phyloP scores from a whole-genome alignment of 2,329 filamentous ascomycete genomes.

The Venturia pyrina region DNA sequence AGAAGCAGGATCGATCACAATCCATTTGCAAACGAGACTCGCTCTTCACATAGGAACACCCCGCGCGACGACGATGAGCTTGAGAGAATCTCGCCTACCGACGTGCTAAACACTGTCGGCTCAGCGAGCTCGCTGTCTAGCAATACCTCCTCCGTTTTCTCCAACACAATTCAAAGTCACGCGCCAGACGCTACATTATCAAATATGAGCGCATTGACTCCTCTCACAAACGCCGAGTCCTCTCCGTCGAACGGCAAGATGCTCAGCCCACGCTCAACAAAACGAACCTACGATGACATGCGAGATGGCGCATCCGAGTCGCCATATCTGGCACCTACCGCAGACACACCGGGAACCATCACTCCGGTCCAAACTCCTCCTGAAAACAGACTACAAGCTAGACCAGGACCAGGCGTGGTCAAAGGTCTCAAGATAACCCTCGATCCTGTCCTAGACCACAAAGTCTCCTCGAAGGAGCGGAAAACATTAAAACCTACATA shows the following conservation, averaged over 20 bases:
- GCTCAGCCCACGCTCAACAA: slow-evolving; percentile 41
- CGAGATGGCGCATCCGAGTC: slow-evolving; percentile 19
- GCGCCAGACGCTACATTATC: neutral
- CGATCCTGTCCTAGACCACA: slow-evolving; percentile 53
- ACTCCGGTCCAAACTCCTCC: slow-evolving; percentile 34
- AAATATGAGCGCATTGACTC: slow-evolving; percentile 41
- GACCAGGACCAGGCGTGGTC: slow-evolving; percentile 39
- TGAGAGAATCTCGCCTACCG: slow-evolving; percentile 47
- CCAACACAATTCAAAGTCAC: slow-evolving; percentile 23
- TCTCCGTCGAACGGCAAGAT: slow-evolving; percentile 51
- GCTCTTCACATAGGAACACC: neutral
- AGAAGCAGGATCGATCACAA: neutral
- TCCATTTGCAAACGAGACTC: neutral
- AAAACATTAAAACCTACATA: slow-evolving; percentile 41
- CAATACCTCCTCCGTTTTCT: slow-evolving; percentile 63
- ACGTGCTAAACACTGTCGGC: slow-evolving; percentile 59
- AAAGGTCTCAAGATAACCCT: slow-evolving; percentile 51
- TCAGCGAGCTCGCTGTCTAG: slow-evolving; percentile 65
- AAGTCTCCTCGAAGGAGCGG: slow-evolving; percentile 45
- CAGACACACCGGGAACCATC: slow-evolving; percentile 24
- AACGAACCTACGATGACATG: slow-evolving; percentile 28
- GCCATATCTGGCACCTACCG: slow-evolving; percentile 23
- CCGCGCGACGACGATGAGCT: slow-evolving; percentile 39
- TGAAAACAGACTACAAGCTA: slow-evolving; percentile 36
- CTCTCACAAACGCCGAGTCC: slow-evolving; percentile 56